phyloP scores from a whole-genome alignment of 495 filamentous ascomycete genomes.

The Neurospora sp. region DNA sequence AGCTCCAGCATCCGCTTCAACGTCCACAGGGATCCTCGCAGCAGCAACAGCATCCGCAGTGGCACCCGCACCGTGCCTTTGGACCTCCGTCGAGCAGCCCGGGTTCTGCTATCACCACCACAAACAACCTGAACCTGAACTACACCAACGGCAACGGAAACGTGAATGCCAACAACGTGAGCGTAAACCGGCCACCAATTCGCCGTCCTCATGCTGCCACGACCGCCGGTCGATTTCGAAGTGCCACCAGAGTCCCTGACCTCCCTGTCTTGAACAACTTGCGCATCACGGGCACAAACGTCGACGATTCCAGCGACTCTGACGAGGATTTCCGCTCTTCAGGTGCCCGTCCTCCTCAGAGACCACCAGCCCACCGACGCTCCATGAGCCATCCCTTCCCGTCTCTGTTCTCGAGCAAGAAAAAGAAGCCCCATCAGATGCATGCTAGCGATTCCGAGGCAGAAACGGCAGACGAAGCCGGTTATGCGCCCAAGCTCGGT shows the following conservation, averaged over 20 bases:
- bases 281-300: conserved; percentile 7
- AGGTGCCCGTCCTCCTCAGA: conserved; percentile 16
- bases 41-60: neutral
- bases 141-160: neutral
- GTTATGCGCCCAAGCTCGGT: conserved; percentile 11
- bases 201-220: conserved; percentile 8
- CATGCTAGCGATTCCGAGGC: conserved; percentile 9
- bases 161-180: neutral
- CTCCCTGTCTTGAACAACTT: conserved; percentile 15
- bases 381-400: conserved; percentile 72
- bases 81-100: neutral
- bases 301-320: conserved; percentile 32
- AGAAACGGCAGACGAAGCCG: conserved; percentile 17
- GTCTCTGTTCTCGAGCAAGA: conserved; percentile 49
- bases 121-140: neutral
- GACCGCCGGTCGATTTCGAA: conserved; percentile 13
- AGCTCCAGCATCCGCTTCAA: neutral
- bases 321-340: conserved; percentile 27
- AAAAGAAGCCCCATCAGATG: conserved; percentile 32
- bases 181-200: neutral
- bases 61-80: neutral
- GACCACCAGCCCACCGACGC: conserved; percentile 45
- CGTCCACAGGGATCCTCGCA: neutral
- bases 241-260: conserved; percentile 9
- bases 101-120: neutral